phyloP scores from a whole-genome alignment of 2,329 filamentous ascomycete genomes.

The Tothia fuscella region DNA sequence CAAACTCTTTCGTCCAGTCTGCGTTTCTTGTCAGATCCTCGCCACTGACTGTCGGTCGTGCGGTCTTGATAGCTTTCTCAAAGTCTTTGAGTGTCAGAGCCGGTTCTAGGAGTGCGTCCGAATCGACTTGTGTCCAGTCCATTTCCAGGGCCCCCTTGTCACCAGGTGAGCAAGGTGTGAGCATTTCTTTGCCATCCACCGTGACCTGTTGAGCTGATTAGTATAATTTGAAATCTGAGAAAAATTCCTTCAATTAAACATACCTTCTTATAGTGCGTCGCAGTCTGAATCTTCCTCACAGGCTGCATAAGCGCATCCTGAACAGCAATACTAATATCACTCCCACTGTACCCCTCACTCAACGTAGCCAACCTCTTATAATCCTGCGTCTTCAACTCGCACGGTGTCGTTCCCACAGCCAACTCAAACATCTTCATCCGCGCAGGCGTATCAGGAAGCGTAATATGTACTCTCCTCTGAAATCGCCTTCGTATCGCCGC shows the following conservation, averaged over 20 bases:
- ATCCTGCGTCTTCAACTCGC: constrained; percentile 65
- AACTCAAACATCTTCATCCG: constrained; percentile 94
- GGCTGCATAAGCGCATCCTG: constrained; percentile 97
- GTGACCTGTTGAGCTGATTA: constrained; percentile 43
- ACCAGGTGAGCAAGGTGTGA: constrained; percentile 90
- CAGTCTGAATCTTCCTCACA: constrained; percentile 89
- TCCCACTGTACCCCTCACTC: constrained; percentile 90
- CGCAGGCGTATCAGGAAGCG: constrained; percentile 74
- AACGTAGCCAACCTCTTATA: constrained; percentile 68
- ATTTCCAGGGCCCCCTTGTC: constrained; percentile 80
- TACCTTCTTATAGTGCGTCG: constrained; percentile 95
- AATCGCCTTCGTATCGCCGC: constrained; percentile 92
- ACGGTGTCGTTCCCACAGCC: constrained; percentile 84
- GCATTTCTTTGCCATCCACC: constrained; percentile 51
- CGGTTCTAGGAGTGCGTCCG: constrained; percentile 76
- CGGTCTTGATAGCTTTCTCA: constrained; percentile 76
- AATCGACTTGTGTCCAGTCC: constrained; percentile 80
- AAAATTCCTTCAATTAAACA: constrained; percentile 13
- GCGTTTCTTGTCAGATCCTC: constrained; percentile 75
- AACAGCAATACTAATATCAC: constrained; percentile 89
- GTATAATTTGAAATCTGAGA: background rate
- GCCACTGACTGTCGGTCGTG: constrained; percentile 77
- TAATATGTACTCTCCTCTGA: constrained; percentile 92
- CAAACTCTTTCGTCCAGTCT: constrained; percentile 94
- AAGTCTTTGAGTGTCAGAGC: constrained; percentile 85